A percentile compares a stretch with the other conserved stretches of the same genome.
phyloP scores from a whole-genome alignment of 2,329 filamentous ascomycete species.

The Didymosphaeria variabile region DNA sequence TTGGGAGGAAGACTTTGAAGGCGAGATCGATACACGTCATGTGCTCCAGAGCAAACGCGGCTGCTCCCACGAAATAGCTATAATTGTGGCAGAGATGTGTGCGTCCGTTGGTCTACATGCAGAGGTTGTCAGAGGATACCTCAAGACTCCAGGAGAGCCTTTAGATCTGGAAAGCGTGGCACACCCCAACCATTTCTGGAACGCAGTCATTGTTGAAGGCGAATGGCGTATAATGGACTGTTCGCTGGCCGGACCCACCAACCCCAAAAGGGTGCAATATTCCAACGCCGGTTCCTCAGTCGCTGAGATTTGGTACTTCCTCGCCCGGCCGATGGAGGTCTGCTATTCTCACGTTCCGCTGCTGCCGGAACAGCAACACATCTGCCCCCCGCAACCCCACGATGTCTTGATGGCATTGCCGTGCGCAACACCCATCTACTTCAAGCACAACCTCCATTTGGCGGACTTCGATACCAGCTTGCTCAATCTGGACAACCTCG shows the following conservation, averaged over 20 bases:
- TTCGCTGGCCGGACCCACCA: slow-evolving; percentile 88
- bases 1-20: slow-evolving; percentile 95
- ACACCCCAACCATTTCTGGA: slow-evolving; percentile 98
- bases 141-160: slow-evolving; percentile 85
- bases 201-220: slow-evolving; percentile 88
- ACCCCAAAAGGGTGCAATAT: slow-evolving; percentile 80
- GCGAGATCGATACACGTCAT: slow-evolving; percentile 80
- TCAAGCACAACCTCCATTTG: slow-evolving; percentile 81
- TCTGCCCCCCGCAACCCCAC: slow-evolving; percentile 86
- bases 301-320: slow-evolving; percentile 92
- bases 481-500: slow-evolving; percentile 85
- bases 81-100: slow-evolving; percentile 93
- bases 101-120: slow-evolving; percentile 85
- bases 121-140: slow-evolving; percentile 86
- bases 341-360: slow-evolving; percentile 97
- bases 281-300: slow-evolving; percentile 73
- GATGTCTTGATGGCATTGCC: slow-evolving; percentile 88
- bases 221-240: slow-evolving; percentile 98
- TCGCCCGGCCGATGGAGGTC: slow-evolving; percentile 85
- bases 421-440: slow-evolving; percentile 85
- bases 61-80: slow-evolving; percentile 88
- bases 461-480: slow-evolving; percentile 91
- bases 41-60: slow-evolving; percentile 86
- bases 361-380: slow-evolving; percentile 86
- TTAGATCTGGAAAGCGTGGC: slow-evolving; percentile 80